Evolutionary conservation across 495 filamentous ascomycete genomes (phyloP).

Genomic region (Bombardia bombarda): DNA sequence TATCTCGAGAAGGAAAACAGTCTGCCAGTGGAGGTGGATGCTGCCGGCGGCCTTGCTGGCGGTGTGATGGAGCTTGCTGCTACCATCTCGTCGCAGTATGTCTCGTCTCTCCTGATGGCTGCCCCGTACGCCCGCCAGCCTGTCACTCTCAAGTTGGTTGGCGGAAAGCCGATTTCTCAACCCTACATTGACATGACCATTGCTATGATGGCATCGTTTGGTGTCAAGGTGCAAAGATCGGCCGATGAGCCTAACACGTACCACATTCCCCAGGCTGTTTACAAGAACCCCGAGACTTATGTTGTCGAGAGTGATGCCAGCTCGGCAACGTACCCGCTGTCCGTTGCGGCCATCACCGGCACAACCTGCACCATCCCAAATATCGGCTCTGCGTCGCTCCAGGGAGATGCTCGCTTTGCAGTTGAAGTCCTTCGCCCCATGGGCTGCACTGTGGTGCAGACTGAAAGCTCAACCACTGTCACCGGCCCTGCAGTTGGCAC

Average conservation of each 20-base stretch:
- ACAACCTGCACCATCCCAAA: conserved; percentile 94
- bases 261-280: conserved; percentile 80
- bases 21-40: conserved; percentile 75
- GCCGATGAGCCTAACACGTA: conserved; percentile 75
- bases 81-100: conserved; percentile 94
- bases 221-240: conserved; percentile 60
- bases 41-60: conserved; percentile 80
- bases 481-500: conserved; percentile 71
- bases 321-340: conserved; percentile 93
- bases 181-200: conserved; percentile 99
- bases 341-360: conserved; percentile 89
- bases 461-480: conserved; percentile 80
- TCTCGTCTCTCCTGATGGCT: conserved; percentile 93
- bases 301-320: conserved; percentile 95
- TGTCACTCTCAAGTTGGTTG: conserved; percentile 81
- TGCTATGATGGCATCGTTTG: conserved; percentile 94
- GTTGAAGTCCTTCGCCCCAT: conserved; percentile 85
- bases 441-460: conserved; percentile 87
- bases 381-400: conserved; percentile 83
- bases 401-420: conserved; percentile 94
- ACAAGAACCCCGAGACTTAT: conserved; percentile 80
- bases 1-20: conserved; percentile 76
- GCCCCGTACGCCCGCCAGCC: conserved; percentile 93
- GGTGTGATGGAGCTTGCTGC: conserved; percentile 87
- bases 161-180: conserved; percentile 93